A percentile compares a stretch with the other conserved stretches of the same genome.
Evolutionary conservation across 805 yeast genomes (phyloP).

Genomic region (Starmera quercuum): DNA sequence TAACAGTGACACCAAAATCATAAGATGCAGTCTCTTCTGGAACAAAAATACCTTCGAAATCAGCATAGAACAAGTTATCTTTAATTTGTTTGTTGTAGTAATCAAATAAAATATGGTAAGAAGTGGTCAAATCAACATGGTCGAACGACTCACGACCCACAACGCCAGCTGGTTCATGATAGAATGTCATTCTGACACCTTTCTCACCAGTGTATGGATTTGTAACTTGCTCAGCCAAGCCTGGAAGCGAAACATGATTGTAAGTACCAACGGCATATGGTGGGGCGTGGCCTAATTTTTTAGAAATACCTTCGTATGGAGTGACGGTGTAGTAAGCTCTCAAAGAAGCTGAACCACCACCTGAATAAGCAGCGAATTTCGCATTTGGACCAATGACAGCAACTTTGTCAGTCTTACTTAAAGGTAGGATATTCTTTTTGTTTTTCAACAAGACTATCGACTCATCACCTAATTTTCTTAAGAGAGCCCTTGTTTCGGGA

Average conservation of each 20-base stretch:
- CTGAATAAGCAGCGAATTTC: constrained; percentile 39
- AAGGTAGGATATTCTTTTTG: constrained; percentile 39
- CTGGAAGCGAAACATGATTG: constrained; percentile 27
- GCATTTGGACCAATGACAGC: constrained; percentile 60
- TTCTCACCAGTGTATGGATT: constrained; percentile 16
- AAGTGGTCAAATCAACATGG: constrained; percentile 13
- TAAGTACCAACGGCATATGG: constrained; percentile 29
- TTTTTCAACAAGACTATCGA: constrained; percentile 52
- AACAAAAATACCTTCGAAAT: constrained; percentile 35
- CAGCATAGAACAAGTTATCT: constrained; percentile 32
- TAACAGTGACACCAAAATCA: constrained; percentile 42
- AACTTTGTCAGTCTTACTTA: constrained; percentile 31
- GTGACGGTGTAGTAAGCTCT: constrained; percentile 38
- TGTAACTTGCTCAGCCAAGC: constrained; percentile 20
- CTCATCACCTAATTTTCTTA: constrained; percentile 40
- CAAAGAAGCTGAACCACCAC: constrained; percentile 59
- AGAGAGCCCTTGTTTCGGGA: constrained; percentile 34
- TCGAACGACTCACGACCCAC: constrained; percentile 23
- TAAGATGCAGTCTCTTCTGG: constrained; percentile 43
- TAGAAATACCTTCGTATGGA: constrained; percentile 39
- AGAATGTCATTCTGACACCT: constrained; percentile 20
- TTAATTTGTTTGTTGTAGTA: constrained; percentile 17
- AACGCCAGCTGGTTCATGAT: constrained; percentile 15
- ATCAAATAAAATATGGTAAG: constrained; percentile 21
- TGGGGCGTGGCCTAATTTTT: constrained; percentile 18